Conservation (phyloP, 1,284 basidiomycete genomes). For the Ganoderma sinense region DNA sequence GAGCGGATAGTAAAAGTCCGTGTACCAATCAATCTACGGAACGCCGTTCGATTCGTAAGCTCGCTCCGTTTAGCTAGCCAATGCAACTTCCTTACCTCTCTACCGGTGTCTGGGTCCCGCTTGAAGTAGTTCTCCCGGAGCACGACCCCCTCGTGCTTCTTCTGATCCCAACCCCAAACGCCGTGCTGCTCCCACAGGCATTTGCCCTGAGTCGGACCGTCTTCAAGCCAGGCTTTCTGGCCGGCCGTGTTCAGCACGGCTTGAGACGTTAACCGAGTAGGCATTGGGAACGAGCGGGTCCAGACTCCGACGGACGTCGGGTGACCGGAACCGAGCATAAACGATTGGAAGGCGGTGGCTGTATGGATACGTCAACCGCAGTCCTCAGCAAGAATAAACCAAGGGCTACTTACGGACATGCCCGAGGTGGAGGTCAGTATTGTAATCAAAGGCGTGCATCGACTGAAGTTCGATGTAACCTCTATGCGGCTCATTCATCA, state of each 20-base stretch:
- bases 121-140: conserved; percentile 90
- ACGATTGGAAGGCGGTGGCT: conserved; percentile 87
- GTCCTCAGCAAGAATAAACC: not conserved
- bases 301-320: conserved; percentile 78
- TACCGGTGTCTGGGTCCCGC: conserved; percentile 67
- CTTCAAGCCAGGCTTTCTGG: conserved; percentile 70
- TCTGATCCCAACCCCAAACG: conserved; percentile 90
- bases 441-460: conserved; percentile 90
- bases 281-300: conserved; percentile 86
- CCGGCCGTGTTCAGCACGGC: conserved; percentile 64
- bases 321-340: conserved; percentile 84
- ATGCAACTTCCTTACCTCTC: conserved; percentile 52
- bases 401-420: conserved; percentile 71
- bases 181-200: conserved; percentile 94
- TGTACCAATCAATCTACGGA: conserved; percentile 80
- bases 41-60: not conserved
- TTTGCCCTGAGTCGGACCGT: conserved; percentile 73
- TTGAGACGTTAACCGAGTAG: conserved; percentile 70
- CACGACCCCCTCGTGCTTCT: conserved; percentile 75
- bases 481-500: conserved; percentile 96
- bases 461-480: conserved; percentile 89
- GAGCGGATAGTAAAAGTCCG: conserved; percentile 88
- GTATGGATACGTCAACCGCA: not conserved
- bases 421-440: conserved; percentile 92
- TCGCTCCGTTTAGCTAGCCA: not conserved